Evolutionary conservation across 1,284 basidiomycete species (phyloP).

Genomic region (Tilletia setariae): DNA sequence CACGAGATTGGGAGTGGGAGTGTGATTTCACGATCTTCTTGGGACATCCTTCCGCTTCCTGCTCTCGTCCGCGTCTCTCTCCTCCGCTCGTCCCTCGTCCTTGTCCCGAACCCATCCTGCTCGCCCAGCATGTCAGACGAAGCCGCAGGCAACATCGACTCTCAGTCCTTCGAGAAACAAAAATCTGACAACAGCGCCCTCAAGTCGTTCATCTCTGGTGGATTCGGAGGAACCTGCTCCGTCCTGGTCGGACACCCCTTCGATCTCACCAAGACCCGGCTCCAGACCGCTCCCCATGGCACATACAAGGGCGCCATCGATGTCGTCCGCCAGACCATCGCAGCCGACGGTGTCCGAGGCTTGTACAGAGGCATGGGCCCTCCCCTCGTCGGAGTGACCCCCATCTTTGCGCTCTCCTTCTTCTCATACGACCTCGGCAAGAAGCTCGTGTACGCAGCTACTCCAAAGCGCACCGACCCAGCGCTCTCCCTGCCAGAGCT

Average conservation of each 20-base stretch:
- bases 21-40: neutral
- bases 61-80: neutral
- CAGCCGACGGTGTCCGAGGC: conserved; percentile 81
- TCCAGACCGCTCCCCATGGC: conserved; percentile 89
- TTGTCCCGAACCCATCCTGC: neutral
- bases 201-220: conserved; percentile 57
- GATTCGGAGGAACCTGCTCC: conserved; percentile 80
- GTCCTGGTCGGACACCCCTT: conserved; percentile 96
- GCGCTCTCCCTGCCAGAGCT: conserved; percentile 76
- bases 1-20: neutral
- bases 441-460: conserved; percentile 71
- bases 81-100: neutral
- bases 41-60: too few species aligned
- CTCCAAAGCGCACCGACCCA: conserved; percentile 64
- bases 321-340: conserved; percentile 84
- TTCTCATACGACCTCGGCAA: conserved; percentile 97
- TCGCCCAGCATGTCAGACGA: conserved; percentile 1
- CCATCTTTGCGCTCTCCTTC: conserved; percentile 97
- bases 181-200: conserved; percentile 44
- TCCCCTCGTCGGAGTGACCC: conserved; percentile 91
- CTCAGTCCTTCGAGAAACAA: conserved; percentile 37
- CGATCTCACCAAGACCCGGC: conserved; percentile 85
- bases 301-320: conserved; percentile 89
- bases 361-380: conserved; percentile 96
- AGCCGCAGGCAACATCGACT: conserved; percentile 16